Evolutionary conservation across 768 basidiomycete species (phyloP), one percentile per base, ranked within the genome.

Genomic region (Mycena galericulata): DNA sequence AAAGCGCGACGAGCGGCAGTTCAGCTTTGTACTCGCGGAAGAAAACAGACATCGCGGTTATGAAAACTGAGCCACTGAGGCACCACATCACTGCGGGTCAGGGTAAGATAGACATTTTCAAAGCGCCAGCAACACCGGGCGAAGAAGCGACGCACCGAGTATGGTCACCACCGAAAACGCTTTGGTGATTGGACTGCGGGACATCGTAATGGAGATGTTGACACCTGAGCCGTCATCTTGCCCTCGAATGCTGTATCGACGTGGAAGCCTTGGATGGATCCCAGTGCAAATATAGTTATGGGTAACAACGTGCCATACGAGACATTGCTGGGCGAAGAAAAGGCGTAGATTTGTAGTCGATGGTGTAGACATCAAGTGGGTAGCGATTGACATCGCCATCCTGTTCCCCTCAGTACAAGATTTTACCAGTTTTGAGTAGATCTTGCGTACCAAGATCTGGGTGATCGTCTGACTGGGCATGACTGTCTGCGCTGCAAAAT

Each of bases 371-470:
- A 18, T 66, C 65, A 56, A 66, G 59, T 6, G 65, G 56, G 38
- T 66, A 66, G 11, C 54, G 54, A 24, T 66, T 66, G 30, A 66
- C 29, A 26, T 66, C 65, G 11, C 65, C 65, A 20, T 66, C 54
- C 54, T 66, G 32, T 12, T 34, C 22, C n/a, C 18, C 22, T 36
- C 36, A 18, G 36, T n/a, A 55, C n/a, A n/a, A n/a, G n/a, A 26
- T 20, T n/a, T 50, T 4, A 62, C 27, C 1, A 41, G 6, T 30
- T 20, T 4, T 41, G 20, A 24, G 20, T n/a, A 47, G 4, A 47
- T 18, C 6, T 36, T 12, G 34, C 43, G 10, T 17, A 60, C 58
- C 22, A 46, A 4, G 14, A 47, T 15, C 18, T 60, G 56, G 9
- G 45, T 7, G n/a, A 38, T 30, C 0, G 34, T 49, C 26, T 47